These are phyloP conservation scores for Trichopus zeylanicus DNA, from an alignment of 116 monocot species.

Conservation along the genomic window DNA sequence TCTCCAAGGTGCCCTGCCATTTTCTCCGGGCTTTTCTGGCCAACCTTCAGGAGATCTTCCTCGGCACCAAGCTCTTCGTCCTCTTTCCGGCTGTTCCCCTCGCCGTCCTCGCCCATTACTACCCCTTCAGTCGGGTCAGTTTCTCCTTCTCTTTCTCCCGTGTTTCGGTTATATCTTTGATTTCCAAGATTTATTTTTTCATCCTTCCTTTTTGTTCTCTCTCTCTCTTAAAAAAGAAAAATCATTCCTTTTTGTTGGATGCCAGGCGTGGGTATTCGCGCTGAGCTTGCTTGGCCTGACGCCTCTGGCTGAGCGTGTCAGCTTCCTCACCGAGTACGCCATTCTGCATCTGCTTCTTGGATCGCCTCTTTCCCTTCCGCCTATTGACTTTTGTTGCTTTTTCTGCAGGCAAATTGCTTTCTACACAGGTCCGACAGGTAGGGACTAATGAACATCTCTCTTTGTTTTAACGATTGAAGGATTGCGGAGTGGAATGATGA, in stretches of 20 bases:
- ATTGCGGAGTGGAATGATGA: neutral
- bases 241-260: neutral
- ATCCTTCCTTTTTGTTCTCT: neutral
- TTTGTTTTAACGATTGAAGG: neutral
- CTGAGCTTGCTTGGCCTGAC: conserved; percentile 55
- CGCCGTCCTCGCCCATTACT: conserved; percentile 35
- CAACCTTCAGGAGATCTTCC: conserved; percentile 61
- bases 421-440: conserved; percentile 57
- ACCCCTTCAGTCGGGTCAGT: conserved; percentile 26
- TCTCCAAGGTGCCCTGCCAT: conserved; percentile 19
- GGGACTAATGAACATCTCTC: neutral
- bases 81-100: conserved; percentile 62
- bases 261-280: conserved; percentile 63
- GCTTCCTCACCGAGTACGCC: conserved; percentile 73
- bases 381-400: neutral
- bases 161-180: neutral
- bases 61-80: conserved; percentile 64
- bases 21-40: conserved; percentile 26
- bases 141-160: neutral
- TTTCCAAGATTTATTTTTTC: neutral
- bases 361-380: neutral
- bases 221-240: too few relatives aligned
- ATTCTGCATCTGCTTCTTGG: neutral
- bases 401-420: conserved; percentile 44
- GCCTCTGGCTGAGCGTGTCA: conserved; percentile 68